Evolutionary conservation across 129 eudicot species (phyloP), one percentile per base, ranked within the genome.

Genomic region (Chrysanthemum seticuspe): DNA sequence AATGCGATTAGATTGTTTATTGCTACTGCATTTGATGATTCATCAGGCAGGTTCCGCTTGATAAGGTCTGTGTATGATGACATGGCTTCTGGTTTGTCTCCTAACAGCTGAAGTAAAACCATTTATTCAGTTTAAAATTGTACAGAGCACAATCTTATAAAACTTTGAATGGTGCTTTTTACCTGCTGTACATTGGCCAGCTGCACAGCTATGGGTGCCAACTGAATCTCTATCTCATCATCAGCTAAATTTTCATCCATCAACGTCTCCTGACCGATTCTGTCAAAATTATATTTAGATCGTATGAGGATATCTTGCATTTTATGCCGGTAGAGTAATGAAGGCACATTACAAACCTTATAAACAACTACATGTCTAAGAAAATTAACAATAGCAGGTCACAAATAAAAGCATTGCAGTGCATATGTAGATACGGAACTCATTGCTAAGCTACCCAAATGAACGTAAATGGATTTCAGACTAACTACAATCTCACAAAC

Each of bases 131-230:
- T 52, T 50, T 69, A 51, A 40, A 16, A 49, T 14, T 47, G 65
- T 25, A 44, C 12, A 66, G 6, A 27, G n/a, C 62, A 59, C 8
- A 64, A 53, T 65, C 45, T 16, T 29, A 59, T 48, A 16, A n/a
- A 23, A 59, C 9, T 60, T 15, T 18, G 44, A 18, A 27, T 10
- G 40, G 44, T 63, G 55, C 18, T 73, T 64, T 57, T 65, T 71
- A 89, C 98, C 95, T 94, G 97, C 81, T 86, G 96, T 71, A 94
- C 96, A 79, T 94, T 83, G 18, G 92, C 97, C 85, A 90, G 77
- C 77, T 86, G 98, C 50, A 94, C 93, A 74, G 84, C 80, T 4
- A 94, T 68, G 70, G 10, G 67, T 57, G 98, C 92, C 88, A 90
- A 79, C 76, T 90, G 93, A 48, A 76, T 80, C 77, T 94, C 98